Conservation (phyloP, 2,329 filamentous ascomycete species). For the Aspergillus alliaceus region DNA sequence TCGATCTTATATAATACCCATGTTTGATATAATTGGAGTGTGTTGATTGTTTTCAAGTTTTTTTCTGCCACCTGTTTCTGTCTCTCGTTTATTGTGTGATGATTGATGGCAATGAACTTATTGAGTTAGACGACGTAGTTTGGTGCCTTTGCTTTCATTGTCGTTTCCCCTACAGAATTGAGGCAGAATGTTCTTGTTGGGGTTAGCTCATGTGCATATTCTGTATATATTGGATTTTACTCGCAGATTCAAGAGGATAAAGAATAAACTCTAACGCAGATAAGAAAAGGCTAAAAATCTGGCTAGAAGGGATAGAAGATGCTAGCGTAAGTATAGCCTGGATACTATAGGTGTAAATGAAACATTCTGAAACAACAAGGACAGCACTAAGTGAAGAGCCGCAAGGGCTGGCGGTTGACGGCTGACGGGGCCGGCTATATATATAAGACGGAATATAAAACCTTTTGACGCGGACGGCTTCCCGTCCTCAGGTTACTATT, state of each 20-base stretch:
- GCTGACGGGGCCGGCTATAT: neutral
- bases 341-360: neutral
- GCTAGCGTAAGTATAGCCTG: neutral
- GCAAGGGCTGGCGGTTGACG: no score
- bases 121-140: neutral
- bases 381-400: neutral
- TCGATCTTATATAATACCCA: neutral
- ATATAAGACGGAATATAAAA: no score
- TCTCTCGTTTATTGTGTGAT: neutral
- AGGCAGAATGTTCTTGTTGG: neutral
- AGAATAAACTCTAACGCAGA: neutral
- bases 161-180: neutral
- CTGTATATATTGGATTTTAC: neutral
- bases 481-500: no score
- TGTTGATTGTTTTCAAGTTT: neutral
- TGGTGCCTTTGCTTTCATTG: neutral
- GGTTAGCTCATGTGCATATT: neutral
- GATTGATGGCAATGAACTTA: neutral
- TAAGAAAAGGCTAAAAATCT: neutral
- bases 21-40: neutral
- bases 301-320: neutral
- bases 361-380: neutral
- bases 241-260: neutral
- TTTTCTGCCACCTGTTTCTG: neutral
- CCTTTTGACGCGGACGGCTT: no score